Evolutionary conservation across 305 asterid species (phyloP), one percentile per base, ranked within the genome.

Genomic region (Fraxinus sp.): DNA sequence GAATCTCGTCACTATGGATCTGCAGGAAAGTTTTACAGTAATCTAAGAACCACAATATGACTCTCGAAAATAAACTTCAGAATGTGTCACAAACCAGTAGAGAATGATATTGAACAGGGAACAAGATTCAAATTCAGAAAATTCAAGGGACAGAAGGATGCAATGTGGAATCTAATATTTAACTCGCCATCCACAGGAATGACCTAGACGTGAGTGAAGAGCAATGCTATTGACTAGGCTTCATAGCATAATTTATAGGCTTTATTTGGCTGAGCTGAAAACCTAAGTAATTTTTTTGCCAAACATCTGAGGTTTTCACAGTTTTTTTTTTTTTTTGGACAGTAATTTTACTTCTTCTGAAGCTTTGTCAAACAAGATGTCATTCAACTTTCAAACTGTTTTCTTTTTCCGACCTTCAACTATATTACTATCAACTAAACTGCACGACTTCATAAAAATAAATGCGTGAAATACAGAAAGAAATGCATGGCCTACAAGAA

Each of bases 1-100:
- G 82, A 76, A 78, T 72, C 26, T 86, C 89, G 76, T 76, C 82
- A 74, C 62, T 1, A 52, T 52, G 62, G 22, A 81, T 75, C 93
- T 90, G 86, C 71, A 79, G 16, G 41, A 84, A 77, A 24, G 20
- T 35, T 7, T 74, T 33, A 74, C 7, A 37, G 11, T 35, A 13
- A 70, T 70, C 75, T 28, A 68, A 68, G 37, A 68, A 26, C 37
- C 18, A 16, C 20, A 28, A 28, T 13, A 26, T 68, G 74, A 7
- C 13, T 11, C 0, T 11, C 0, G 20, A 28, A 28, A 68, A 5
- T 26, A 28, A 68, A 68, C 16, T 68, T 28, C 74, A 68, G 11
- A 68, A 68, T 24, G 74, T 1, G 20, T 68, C n/a, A 28, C 74
- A 68, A 28, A 68, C 74, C 8, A 28, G 37, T 68, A 28, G 10